Evolutionary conservation across 75 land plant genomes (phyloP).

Genomic region (Selaginella tamariscina): DNA sequence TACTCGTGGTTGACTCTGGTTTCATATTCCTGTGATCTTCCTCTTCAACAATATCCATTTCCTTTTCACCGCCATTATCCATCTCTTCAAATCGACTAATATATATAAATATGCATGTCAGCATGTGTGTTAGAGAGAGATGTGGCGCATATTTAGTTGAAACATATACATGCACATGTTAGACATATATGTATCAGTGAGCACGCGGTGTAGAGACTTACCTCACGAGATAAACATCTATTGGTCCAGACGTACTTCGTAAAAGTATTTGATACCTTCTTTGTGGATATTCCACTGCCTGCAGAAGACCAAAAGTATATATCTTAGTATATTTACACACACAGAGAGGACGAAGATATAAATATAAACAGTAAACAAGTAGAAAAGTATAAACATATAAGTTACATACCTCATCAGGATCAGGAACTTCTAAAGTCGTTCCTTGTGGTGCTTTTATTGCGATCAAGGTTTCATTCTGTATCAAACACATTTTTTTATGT

Average conservation of each 20-base stretch:
- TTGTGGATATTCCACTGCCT: constrained; percentile 83
- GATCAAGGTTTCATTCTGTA: constrained; percentile 82
- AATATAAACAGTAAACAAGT: not conserved
- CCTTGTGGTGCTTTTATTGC: constrained; percentile 98
- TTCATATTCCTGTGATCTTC: no score
- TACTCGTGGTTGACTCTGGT: no score
- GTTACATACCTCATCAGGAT: constrained; percentile 73
- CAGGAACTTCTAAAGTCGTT: constrained; percentile 92
- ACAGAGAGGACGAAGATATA: not conserved
- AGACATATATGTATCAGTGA: no score
- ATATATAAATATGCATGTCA: no score
- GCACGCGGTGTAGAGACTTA: no score
- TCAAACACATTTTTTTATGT: no score
- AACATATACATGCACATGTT: no score
- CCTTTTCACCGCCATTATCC: no score
- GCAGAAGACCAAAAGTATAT: not conserved
- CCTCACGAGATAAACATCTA: constrained; percentile 97
- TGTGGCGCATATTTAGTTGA: no score
- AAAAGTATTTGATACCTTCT: constrained; percentile 80
- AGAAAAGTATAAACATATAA: not conserved
- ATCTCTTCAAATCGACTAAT: no score
- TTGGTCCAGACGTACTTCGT: constrained; percentile 87
- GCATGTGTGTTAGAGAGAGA: no score
- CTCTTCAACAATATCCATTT: no score
- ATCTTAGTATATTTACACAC: not conserved